These are phyloP conservation scores for Penicillium atrosanguineum DNA, from an alignment of 495 filamentous ascomycete species.

Conservation along the genomic window DNA sequence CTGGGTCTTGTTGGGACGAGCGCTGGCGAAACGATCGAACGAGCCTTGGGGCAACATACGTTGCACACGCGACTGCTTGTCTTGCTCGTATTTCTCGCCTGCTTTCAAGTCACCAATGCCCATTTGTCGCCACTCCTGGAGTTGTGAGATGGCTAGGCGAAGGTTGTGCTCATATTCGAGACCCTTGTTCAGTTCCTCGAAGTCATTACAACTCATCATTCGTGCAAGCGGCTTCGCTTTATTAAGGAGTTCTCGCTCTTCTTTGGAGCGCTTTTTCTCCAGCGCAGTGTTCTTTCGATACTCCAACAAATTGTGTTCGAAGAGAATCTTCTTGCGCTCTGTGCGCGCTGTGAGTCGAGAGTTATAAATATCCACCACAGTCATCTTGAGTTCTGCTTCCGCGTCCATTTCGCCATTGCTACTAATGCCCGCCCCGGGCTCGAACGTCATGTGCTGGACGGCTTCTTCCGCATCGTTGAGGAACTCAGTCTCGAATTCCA, in stretches of 20 bases:
- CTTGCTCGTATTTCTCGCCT: constrained; percentile 92
- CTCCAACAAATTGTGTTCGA: constrained; percentile 89
- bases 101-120: constrained; percentile 77
- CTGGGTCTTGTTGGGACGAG: constrained; percentile 47
- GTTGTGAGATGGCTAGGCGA: constrained; percentile 80
- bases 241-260: constrained; percentile 84
- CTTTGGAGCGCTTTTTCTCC: constrained; percentile 95
- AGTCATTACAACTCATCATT: constrained; percentile 93
- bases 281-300: constrained; percentile 81
- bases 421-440: constrained; percentile 89
- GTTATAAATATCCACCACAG: constrained; percentile 98
- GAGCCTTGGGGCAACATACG: constrained; percentile 67
- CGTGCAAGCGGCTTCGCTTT: constrained; percentile 94
- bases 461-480: constrained; percentile 98
- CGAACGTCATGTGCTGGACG: constrained; percentile 97
- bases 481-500: constrained; percentile 98
- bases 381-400: constrained; percentile 95
- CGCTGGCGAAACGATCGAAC: constrained; percentile 74
- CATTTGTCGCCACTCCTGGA: constrained; percentile 91
- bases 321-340: constrained; percentile 95
- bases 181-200: constrained; percentile 77
- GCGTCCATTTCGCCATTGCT: constrained; percentile 83
- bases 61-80: constrained; percentile 76
- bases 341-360: constrained; percentile 83
- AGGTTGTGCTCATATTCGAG: constrained; percentile 88